Conservation (phyloP, 2,329 filamentous ascomycete species). For the Stachybotrys chlorohalonatus region DNA sequence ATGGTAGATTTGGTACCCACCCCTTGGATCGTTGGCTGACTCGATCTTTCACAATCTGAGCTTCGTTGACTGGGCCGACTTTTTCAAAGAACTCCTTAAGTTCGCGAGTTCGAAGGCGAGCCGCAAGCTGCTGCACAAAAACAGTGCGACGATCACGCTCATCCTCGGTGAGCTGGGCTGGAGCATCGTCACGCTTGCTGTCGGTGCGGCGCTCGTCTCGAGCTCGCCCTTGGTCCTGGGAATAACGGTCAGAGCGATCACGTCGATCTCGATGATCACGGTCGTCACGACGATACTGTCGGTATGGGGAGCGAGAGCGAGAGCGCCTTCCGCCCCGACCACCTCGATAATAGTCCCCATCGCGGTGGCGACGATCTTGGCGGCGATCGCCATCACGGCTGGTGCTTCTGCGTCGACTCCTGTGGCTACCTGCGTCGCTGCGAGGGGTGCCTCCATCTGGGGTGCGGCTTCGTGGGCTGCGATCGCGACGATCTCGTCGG, state of each 20-base stretch:
- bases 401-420: slow-evolving; percentile 71
- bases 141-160: slow-evolving; percentile 95
- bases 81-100: slow-evolving; percentile 93
- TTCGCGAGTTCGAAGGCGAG: slow-evolving; percentile 83
- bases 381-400: slow-evolving; percentile 69
- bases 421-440: slow-evolving; percentile 72
- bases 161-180: slow-evolving; percentile 79
- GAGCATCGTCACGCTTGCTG: slow-evolving; percentile 41
- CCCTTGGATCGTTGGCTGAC: slow-evolving; percentile 97
- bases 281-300: slow-evolving; percentile 48
- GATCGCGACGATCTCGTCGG: slow-evolving; percentile 44
- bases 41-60: slow-evolving; percentile 96
- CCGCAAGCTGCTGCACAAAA: slow-evolving; percentile 96
- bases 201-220: slow-evolving; percentile 38
- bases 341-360: slow-evolving; percentile 60
- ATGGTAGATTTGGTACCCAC: slow-evolving; percentile 39
- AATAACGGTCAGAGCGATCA: slow-evolving; percentile 42
- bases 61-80: slow-evolving; percentile 88
- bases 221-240: slow-evolving; percentile 43
- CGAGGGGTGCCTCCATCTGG: slow-evolving; percentile 56
- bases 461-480: slow-evolving; percentile 42
- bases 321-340: slow-evolving; percentile 41
- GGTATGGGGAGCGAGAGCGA: slow-evolving; percentile 60
- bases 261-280: slow-evolving; percentile 40
- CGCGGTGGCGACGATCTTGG: slow-evolving; percentile 64